A percentile compares a stretch with the other conserved stretches of the same genome.
phyloP scores from a whole-genome alignment of 2,329 filamentous ascomycete species.

The Exophiala phaeomuriformis region DNA sequence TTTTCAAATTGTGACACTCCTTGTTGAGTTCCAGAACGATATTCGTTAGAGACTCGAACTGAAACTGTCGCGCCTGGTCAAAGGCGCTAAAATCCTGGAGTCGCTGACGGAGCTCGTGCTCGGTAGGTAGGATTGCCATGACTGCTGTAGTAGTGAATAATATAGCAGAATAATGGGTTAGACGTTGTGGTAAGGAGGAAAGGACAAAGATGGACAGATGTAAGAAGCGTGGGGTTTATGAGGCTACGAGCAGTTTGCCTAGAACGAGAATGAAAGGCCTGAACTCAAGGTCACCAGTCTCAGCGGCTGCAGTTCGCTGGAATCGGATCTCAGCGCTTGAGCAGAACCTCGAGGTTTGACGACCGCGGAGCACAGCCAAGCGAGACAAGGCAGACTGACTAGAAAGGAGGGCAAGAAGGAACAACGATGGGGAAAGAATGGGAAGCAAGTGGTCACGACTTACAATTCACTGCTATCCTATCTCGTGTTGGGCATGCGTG shows the following conservation, averaged over 20 bases:
- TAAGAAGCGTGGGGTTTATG: not conserved
- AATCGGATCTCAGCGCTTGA: too few species aligned
- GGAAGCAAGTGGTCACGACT: too few species aligned
- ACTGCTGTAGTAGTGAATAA: not conserved
- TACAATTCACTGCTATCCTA: too few species aligned
- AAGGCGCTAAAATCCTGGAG: conserved; percentile 12
- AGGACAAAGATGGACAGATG: not conserved
- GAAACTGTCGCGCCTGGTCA: conserved; percentile 18
- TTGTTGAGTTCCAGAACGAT: conserved; percentile 11
- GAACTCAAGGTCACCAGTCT: not conserved
- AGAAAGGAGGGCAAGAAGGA: too few species aligned
- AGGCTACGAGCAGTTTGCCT: not conserved
- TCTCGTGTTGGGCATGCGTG: too few species aligned
- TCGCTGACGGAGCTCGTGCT: conserved; percentile 5
- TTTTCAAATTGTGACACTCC: conserved; percentile 8
- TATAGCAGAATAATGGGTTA: not conserved
- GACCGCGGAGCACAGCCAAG: too few species aligned
- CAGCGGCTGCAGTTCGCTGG: too few species aligned
- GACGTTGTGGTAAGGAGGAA: not conserved
- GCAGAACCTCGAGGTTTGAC: too few species aligned
- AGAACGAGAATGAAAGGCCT: not conserved
- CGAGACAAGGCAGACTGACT: too few species aligned
- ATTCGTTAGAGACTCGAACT: conserved; percentile 16
- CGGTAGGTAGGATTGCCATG: conserved; percentile 7
- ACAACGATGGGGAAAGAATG: too few species aligned